Conservation (phyloP, 2,329 filamentous ascomycete genomes). For the Pseudocercospora pini-densiflorae region DNA sequence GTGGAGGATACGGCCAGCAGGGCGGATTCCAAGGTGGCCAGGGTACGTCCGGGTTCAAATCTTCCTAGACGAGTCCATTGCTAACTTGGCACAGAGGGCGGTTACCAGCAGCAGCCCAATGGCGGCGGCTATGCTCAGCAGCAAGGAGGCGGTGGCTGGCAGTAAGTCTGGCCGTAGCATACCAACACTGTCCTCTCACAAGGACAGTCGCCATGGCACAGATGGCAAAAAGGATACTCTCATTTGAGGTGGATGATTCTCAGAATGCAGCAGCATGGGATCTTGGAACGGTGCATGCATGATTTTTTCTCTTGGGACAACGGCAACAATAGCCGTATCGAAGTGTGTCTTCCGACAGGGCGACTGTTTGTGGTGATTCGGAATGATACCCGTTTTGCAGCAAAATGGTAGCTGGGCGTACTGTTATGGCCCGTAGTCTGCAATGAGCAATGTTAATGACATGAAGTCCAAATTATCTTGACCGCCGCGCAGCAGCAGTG, state of each 20-base stretch:
- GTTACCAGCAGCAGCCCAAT: conserved; percentile 35
- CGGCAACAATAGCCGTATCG: conserved; percentile 20
- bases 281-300: conserved; percentile 23
- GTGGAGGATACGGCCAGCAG: conserved; percentile 27
- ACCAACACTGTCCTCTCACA: conserved; percentile 2
- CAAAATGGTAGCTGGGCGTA: conserved; percentile 23
- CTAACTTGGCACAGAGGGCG: conserved; percentile 30
- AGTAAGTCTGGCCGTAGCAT: conserved; percentile 7
- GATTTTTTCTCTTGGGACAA: conserved; percentile 16
- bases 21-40: conserved; percentile 25
- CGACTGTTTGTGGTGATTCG: conserved; percentile 23
- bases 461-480: conserved; percentile 15
- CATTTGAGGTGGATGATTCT: conserved; percentile 17
- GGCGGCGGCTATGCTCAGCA: conserved; percentile 36
- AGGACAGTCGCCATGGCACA: conserved; percentile 14
- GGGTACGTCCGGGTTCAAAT: conserved; percentile 21
- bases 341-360: conserved; percentile 20
- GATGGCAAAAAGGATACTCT: conserved; percentile 25
- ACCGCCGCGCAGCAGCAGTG: conserved; percentile 3
- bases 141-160: conserved; percentile 33
- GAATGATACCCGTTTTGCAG: conserved; percentile 27
- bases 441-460: conserved; percentile 16
- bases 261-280: conserved; percentile 25
- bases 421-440: conserved; percentile 13
- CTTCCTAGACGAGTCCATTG: not conserved